Conservation (phyloP, 1,284 basidiomycete species). For the Sanghuangporus weigelae region DNA sequence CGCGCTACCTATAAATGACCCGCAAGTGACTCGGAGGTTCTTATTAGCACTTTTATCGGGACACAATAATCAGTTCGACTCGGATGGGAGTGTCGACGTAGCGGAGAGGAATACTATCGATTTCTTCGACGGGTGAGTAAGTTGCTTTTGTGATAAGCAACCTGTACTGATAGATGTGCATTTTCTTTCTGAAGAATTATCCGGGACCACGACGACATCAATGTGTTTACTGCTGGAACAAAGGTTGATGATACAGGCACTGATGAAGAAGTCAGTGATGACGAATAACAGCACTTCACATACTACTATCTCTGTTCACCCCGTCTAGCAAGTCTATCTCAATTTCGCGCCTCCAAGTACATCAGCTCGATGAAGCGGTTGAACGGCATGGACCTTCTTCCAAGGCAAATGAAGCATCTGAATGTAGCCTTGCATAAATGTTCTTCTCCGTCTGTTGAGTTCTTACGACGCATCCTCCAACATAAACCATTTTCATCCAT, state of each 20-base stretch:
- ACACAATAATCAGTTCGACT: not conserved
- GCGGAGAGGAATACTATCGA: conserved; percentile 10
- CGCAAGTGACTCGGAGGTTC: conserved; percentile 5
- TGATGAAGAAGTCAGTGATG: not conserved
- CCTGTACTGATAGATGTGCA: not conserved
- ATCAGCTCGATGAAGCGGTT: no score
- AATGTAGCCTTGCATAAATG: not conserved
- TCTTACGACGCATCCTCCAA: not conserved
- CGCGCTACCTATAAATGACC: conserved; percentile 29
- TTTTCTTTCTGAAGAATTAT: conserved; percentile 2
- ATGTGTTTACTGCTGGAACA: conserved; percentile 4
- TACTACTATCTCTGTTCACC: not conserved
- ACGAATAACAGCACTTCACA: not conserved
- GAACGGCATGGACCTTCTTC: no score
- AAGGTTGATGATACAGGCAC: not conserved
- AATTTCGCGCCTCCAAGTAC: no score
- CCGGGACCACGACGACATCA: conserved; percentile 5
- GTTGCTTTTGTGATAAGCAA: not conserved
- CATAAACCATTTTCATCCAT: not conserved
- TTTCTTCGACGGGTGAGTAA: conserved; percentile 12
- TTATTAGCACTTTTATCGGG: not conserved
- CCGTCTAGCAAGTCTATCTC: not conserved
- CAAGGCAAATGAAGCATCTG: no score
- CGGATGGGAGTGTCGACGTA: not conserved
- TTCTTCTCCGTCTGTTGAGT: not conserved